These are phyloP conservation scores for Stephania cephalantha DNA, from an alignment of 164 flowering plant species.

Conservation along the genomic window DNA sequence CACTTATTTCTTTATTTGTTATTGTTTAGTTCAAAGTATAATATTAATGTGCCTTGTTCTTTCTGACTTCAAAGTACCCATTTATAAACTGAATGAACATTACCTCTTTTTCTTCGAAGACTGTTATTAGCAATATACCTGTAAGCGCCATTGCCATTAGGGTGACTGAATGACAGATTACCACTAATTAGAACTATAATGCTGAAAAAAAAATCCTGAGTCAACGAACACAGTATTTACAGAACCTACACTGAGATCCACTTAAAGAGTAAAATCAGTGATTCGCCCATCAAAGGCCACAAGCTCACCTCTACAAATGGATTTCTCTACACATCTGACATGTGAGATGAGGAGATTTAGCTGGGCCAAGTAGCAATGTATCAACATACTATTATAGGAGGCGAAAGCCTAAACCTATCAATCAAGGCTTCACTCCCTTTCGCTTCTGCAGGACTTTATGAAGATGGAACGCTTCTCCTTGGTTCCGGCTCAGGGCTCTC, in stretches of 20 bases:
- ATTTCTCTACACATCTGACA: background rate
- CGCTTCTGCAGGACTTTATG: slow-evolving; percentile 43
- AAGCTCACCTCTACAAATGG: background rate
- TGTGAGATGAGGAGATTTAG: background rate
- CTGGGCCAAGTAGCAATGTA: background rate
- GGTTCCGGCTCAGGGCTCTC: slow-evolving; percentile 67
- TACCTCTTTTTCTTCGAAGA: too few species aligned
- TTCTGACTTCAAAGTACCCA: too few species aligned
- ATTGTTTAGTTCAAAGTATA: too few species aligned
- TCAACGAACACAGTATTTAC: too few species aligned
- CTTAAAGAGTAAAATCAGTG: background rate
- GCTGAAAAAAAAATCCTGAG: background rate
- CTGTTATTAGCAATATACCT: too few species aligned
- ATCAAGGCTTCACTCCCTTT: slow-evolving; percentile 24
- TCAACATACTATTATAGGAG: background rate
- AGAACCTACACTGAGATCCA: background rate
- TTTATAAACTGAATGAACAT: too few species aligned
- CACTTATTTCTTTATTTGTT: too few species aligned
- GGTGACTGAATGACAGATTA: too few species aligned
- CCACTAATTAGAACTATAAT: too few species aligned
- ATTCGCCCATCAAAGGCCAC: background rate
- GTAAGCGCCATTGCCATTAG: too few species aligned
- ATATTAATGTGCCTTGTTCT: too few species aligned
- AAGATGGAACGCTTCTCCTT: slow-evolving; percentile 86
- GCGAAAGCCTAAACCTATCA: too few species aligned